Base-by-base conservation (phyloP, 2,329 filamentous ascomycete genomes). In the Lasiodiplodia citricola region DNA sequence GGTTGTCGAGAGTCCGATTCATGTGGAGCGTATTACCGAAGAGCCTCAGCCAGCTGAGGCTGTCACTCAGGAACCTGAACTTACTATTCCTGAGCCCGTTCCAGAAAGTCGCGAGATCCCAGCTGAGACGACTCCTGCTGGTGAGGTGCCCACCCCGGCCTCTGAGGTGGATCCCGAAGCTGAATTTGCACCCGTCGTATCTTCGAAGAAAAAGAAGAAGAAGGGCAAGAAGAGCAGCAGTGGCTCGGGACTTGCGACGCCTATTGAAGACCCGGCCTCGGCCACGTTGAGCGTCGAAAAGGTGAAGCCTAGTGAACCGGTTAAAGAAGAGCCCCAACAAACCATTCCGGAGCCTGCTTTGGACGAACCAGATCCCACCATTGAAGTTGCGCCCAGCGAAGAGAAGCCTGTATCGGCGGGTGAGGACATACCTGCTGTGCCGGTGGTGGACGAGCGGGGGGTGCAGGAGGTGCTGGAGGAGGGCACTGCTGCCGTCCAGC, bases 191-290 rank as follows among this genome's bases (percentile, higher is more conserved):
- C 35, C 55, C 18, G 55, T 58, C 11, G 10, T 41, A 7, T 38
- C 37, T 2, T 58, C 41, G 18, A 66, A 55, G 28, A 66, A 54
- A 18, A 66, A 66, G 47, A 54, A 52, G 37, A 66, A 76, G 71
- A 74, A 75, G 68, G 70, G 67, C 5, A 76, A 74, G 66, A 68
- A 66, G 10, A 72, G 73, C 66, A 72, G 70, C 41, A 69, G 47
- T 28, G 50, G 37, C 25, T 44, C 31, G n/a, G 41, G 55, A 6
- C 25, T 58, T 14, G 35, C 55, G 5, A 58, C 55, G 5, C 55
- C 55, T 2, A 23, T 58, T 18, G 55, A 58, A 18, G 55, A 41
- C 10, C n/a, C 31, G 10, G 54, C 31, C 2, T 10, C 54, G 2
- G 11, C 14, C 5, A 13, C n/a, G 5, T 11, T 7, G 13, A 8